Evolutionary conservation across 306 rosid genomes (phyloP).

Genomic region (Vicia sativa): DNA sequence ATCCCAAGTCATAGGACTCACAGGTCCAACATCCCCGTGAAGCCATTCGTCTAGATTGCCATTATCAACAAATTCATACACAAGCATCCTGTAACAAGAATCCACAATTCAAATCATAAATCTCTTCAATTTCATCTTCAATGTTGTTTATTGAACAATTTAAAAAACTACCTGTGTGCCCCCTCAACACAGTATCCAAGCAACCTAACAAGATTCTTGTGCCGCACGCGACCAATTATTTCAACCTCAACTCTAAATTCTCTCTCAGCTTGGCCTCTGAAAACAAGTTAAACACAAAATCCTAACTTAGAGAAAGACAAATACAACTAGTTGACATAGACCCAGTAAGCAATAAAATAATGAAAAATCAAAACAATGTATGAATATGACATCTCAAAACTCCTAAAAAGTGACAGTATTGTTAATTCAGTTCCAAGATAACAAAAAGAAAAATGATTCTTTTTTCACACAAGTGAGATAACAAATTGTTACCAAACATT

Average conservation of each 20-base stretch:
- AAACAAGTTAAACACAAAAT: conserved; percentile 31
- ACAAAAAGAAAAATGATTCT: conserved; percentile 34
- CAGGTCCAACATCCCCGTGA: conserved; percentile 88
- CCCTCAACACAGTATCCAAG: conserved; percentile 99
- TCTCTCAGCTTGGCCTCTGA: conserved; percentile 98
- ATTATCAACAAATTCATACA: conserved; percentile 89
- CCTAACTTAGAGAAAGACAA: conserved; percentile 20
- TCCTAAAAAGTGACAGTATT: conserved; percentile 32
- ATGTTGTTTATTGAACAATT: too few species aligned
- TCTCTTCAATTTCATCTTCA: too few species aligned
- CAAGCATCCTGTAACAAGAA: conserved; percentile 81
- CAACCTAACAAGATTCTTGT: conserved; percentile 95
- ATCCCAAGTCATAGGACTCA: conserved; percentile 93
- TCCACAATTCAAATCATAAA: conserved; percentile 32
- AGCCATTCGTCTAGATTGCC: conserved; percentile 98
- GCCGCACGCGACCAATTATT: conserved; percentile 93
- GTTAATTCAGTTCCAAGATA: conserved; percentile 31
- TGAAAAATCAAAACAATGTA: conserved; percentile 19
- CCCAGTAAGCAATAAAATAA: conserved; percentile 14
- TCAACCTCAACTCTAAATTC: conserved; percentile 97
- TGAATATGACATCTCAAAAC: conserved; percentile 10
- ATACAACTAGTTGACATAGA: too few species aligned
- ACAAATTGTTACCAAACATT: not conserved
- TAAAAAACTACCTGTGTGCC: conserved; percentile 80
- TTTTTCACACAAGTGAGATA: conserved; percentile 44